Base-by-base conservation (phyloP, 257 asterid species). In the Thymus quinquecostatus region DNA sequence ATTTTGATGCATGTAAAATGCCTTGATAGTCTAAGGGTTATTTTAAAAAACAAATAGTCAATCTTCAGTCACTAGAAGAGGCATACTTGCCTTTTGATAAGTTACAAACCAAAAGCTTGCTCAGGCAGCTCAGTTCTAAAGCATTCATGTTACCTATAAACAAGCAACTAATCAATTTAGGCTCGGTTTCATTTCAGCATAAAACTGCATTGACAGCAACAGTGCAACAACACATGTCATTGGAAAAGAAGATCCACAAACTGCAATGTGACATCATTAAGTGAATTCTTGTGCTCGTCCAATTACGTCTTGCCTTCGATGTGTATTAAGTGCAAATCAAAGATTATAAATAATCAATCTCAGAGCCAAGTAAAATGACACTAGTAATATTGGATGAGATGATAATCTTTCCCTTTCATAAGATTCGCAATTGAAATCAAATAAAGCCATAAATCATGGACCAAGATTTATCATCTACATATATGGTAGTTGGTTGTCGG, bases 1-100 rank as follows among this genome's bases (percentile, higher is more conserved):
- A 78, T 95, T 95, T 80, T 87, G 81, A 66, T 97, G 89, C 98
- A 95, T 95, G 88, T 92, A 95, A 79, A 95, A 95, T 77, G 98
- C 97, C 81, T 92, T 92, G 77, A 95, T 95, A 40, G 66, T 97
- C 98, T 95, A 92, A 64, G 71, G 75, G 55, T 73, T 71, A 53
- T 41, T 73, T 75, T 57, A 47, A 70, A 70, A 74, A 70, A 62
- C 14, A 70, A 45, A 34, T 21, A 59, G 21, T 21, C 21, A 21
- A 21, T 21, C 21, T 21, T 21, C 73, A 70, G 75, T 74, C 64
- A 43, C 21, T 60, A 41, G 60, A 44, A 49, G 10, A 58, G 56
- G 47, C 60, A 55, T 28, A 36, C 80, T 51, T 78, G 80, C 99
- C 99, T 92, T 92, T 21, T 98, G 99, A 84, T 95, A 95, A 58